A percentile compares a stretch with the other conserved stretches of the same genome.
Evolutionary conservation across 1,284 basidiomycete genomes (phyloP).

Genomic region (Boletus mariae): DNA sequence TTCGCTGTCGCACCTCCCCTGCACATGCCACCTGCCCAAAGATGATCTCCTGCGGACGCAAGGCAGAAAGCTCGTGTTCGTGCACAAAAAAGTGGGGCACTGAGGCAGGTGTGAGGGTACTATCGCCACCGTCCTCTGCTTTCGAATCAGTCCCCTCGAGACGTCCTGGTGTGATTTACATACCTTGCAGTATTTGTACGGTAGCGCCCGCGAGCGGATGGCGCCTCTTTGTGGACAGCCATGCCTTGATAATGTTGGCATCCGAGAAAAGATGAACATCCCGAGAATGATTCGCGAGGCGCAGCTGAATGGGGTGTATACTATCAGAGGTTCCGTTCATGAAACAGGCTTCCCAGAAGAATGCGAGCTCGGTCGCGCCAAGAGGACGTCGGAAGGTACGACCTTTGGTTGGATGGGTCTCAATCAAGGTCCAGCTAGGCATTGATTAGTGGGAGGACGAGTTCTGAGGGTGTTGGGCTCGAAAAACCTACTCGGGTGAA

Average conservation of each 20-base stretch:
- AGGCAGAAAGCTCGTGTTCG: constrained; percentile 9
- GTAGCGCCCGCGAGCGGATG: not conserved
- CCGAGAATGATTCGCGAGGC: not conserved
- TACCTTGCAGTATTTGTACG: not conserved
- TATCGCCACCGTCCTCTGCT: not conserved
- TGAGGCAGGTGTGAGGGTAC: not conserved
- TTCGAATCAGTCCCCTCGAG: not conserved
- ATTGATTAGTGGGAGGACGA: too few species aligned
- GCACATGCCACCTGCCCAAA: too few species aligned
- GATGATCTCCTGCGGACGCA: too few species aligned
- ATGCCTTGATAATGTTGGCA: too few species aligned
- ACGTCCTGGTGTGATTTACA: not conserved
- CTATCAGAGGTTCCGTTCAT: constrained; percentile 6
- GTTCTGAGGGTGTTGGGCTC: too few species aligned
- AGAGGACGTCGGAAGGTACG: not conserved
- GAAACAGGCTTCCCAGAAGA: not conserved
- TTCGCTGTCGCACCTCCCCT: too few species aligned
- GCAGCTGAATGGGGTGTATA: constrained; percentile 1
- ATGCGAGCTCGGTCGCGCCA: not conserved
- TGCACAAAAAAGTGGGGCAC: constrained; percentile 17
- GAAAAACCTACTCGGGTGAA: too few species aligned
- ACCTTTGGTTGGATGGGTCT: not conserved
- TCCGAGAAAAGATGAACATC: not conserved
- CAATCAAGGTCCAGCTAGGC: too few species aligned
- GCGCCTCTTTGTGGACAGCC: too few species aligned